Percentiles rank a stretch among this genome's conserved stretches.
Evolutionary conservation across 1,139 yeast species (phyloP).

Genomic region (Blastobotrys indianensis): DNA sequence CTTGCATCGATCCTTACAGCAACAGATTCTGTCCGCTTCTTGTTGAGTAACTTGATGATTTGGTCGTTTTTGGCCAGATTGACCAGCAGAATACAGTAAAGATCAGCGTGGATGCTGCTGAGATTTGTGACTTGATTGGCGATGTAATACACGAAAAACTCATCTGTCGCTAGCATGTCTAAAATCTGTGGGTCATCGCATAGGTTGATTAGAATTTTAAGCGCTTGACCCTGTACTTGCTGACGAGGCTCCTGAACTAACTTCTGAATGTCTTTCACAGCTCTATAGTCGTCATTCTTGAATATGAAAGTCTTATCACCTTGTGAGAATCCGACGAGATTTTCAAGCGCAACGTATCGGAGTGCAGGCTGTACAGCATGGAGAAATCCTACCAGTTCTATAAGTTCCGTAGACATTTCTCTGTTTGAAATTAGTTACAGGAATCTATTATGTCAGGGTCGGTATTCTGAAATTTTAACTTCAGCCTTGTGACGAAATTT

Average conservation of each 20-base stretch:
- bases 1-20: conserved; percentile 1
- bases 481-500: conserved; percentile 3
- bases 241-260: conserved; percentile 25
- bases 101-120: conserved; percentile 64
- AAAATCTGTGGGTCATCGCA: conserved; percentile 63
- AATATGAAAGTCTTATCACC: conserved; percentile 64
- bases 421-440: not conserved
- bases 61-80: conserved; percentile 76
- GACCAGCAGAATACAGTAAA: conserved; percentile 76
- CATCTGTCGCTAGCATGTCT: conserved; percentile 59
- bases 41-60: conserved; percentile 51
- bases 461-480: not conserved
- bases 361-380: conserved; percentile 82
- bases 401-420: conserved; percentile 18
- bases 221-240: conserved; percentile 41
- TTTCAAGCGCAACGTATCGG: conserved; percentile 77
- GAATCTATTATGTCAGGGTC: not conserved
- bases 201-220: conserved; percentile 75
- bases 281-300: conserved; percentile 61
- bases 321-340: conserved; percentile 75
- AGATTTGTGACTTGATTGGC: conserved; percentile 48
- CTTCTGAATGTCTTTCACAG: conserved; percentile 70
- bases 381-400: conserved; percentile 61
- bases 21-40: conserved; percentile 30
- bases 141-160: conserved; percentile 50